phyloP scores from a whole-genome alignment of 495 filamentous ascomycete genomes.

The Penicillium tannophilum region DNA sequence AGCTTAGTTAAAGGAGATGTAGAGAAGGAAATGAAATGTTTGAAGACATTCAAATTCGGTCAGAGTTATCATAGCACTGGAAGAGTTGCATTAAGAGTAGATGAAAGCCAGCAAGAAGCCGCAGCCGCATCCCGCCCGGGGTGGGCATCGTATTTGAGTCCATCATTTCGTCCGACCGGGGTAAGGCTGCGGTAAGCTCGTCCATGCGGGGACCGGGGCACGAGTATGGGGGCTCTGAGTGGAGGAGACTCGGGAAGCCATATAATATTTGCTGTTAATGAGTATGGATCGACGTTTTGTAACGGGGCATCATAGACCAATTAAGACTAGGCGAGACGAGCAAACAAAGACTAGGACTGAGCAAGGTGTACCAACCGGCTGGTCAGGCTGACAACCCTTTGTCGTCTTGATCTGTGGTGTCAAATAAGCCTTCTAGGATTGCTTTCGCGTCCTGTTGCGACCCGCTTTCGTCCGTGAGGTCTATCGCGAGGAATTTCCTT shows the following conservation, averaged over 20 bases:
- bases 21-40: background rate
- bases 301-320: background rate
- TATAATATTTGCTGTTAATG: slow-evolving; percentile 9
- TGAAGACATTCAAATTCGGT: background rate
- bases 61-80: background rate
- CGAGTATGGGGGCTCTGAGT: background rate
- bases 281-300: slow-evolving; percentile 15
- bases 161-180: background rate
- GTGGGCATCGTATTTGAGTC: slow-evolving; percentile 4
- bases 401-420: slow-evolving; percentile 8
- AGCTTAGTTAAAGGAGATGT: background rate
- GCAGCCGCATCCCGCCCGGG: background rate
- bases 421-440: slow-evolving; percentile 29
- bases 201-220: slow-evolving; percentile 2
- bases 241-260: background rate
- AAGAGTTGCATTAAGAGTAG: slow-evolving; percentile 8
- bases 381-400: background rate
- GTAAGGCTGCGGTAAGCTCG: slow-evolving; percentile 13
- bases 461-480: slow-evolving; percentile 23
- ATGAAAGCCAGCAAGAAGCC: background rate
- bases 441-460: slow-evolving; percentile 11
- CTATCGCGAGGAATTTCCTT: slow-evolving; percentile 35
- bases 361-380: background rate
- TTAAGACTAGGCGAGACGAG: slow-evolving; percentile 2
- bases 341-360: background rate